phyloP scores from a whole-genome alignment of 2,329 filamentous ascomycete genomes.

The Chrysosporium keratinophilum region DNA sequence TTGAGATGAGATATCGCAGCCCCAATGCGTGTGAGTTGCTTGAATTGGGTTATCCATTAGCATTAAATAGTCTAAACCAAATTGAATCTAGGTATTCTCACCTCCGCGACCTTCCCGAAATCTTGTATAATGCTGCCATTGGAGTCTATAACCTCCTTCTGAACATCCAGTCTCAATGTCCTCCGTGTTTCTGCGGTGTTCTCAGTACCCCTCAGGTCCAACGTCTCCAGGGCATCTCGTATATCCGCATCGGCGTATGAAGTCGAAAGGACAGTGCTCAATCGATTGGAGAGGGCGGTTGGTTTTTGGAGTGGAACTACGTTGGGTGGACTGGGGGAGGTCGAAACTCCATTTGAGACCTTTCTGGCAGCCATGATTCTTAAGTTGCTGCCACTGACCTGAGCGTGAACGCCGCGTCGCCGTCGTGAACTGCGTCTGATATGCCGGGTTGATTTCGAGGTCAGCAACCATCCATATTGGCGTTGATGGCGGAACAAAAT shows the following conservation, averaged over 20 bases:
- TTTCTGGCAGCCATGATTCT: constrained; percentile 3
- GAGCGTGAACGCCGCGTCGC: background rate
- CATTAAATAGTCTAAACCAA: background rate
- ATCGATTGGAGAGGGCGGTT: constrained; percentile 67
- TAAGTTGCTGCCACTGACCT: background rate
- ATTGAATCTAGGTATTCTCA: constrained; percentile 33
- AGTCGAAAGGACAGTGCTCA: constrained; percentile 75
- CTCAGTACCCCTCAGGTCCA: constrained; percentile 60
- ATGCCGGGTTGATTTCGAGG: background rate
- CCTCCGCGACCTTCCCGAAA: constrained; percentile 82
- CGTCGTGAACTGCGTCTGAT: background rate
- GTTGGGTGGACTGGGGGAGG: constrained; percentile 6
- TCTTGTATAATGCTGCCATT: constrained; percentile 82
- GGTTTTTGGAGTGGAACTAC: constrained; percentile 18
- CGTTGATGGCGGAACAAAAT: constrained; percentile 1
- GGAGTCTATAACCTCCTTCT: constrained; percentile 84
- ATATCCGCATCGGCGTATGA: constrained; percentile 92
- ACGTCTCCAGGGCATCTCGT: constrained; percentile 65
- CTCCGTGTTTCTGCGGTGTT: constrained; percentile 72
- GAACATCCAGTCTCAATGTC: constrained; percentile 67
- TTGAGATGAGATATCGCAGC: constrained; percentile 68
- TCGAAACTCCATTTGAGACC: constrained; percentile 7
- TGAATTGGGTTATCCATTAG: constrained; percentile 14
- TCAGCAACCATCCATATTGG: background rate
- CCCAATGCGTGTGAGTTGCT: constrained; percentile 84